A percentile compares a stretch with the other conserved stretches of the same genome.
These are phyloP conservation scores for Leptodermis oblonga DNA, from an alignment of 257 asterid species.

Conservation along the genomic window DNA sequence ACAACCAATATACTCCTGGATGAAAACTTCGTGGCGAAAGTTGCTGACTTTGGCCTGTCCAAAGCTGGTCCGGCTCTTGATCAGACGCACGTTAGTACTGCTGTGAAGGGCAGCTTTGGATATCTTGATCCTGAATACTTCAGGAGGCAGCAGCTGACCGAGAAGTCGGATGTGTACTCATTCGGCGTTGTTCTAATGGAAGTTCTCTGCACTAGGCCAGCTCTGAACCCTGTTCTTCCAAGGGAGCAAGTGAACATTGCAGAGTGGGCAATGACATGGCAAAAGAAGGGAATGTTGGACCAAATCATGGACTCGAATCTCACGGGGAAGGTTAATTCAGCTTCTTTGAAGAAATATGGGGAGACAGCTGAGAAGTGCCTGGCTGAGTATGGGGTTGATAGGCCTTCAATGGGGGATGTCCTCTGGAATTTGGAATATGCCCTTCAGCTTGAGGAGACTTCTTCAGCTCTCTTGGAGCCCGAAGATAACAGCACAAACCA, in stretches of 20 bases:
- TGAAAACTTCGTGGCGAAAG: constrained; percentile 44
- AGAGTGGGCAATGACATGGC: constrained; percentile 52
- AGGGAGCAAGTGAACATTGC: constrained; percentile 51
- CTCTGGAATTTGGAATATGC: constrained; percentile 46
- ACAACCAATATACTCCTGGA: constrained; percentile 48
- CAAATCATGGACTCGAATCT: constrained; percentile 39
- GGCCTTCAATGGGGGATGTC: constrained; percentile 58
- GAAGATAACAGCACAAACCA: constrained; percentile 47
- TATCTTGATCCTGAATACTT: constrained; percentile 53
- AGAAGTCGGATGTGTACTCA: constrained; percentile 48
- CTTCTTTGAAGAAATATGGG: constrained; percentile 44
- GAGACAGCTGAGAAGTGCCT: constrained; percentile 48
- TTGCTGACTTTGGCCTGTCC: constrained; percentile 50
- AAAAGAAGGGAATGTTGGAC: constrained; percentile 42
- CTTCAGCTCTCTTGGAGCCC: constrained; percentile 40
- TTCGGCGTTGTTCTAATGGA: constrained; percentile 52
- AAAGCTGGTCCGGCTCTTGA: constrained; percentile 48
- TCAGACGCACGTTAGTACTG: constrained; percentile 50
- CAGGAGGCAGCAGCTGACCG: constrained; percentile 47
- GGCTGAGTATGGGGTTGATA: constrained; percentile 46
- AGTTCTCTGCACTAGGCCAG: constrained; percentile 49
- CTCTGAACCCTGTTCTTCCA: constrained; percentile 44
- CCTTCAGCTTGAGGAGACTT: constrained; percentile 43
- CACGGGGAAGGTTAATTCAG: constrained; percentile 33
- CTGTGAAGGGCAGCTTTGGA: constrained; percentile 48